Evolutionary conservation across 306 rosid genomes (phyloP).

Genomic region (Crotalaria pallida): DNA sequence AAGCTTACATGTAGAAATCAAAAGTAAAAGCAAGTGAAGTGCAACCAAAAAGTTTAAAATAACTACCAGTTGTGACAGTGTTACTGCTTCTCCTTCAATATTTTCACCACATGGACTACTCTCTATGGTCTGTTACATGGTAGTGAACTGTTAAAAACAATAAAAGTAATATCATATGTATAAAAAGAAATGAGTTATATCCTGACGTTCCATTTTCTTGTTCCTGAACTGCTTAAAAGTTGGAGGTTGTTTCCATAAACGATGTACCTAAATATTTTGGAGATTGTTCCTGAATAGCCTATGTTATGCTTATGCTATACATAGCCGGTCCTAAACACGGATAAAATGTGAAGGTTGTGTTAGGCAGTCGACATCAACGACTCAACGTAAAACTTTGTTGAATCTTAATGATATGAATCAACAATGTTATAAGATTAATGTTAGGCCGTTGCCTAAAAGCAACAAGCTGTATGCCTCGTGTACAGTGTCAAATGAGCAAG

Average conservation of each 20-base stretch:
- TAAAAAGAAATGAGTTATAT: background rate
- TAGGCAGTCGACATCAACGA: too few relatives aligned
- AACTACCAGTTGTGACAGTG: conserved; percentile 87
- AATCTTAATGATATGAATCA: too few relatives aligned
- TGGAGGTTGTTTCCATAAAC: background rate
- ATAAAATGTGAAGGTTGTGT: too few relatives aligned
- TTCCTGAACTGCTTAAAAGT: conserved; percentile 11
- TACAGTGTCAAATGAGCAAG: too few relatives aligned
- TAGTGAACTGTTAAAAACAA: conserved; percentile 15
- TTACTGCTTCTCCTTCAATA: conserved; percentile 88
- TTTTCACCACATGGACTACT: conserved; percentile 90
- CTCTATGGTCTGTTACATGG: conserved; percentile 76
- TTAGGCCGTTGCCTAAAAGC: too few relatives aligned
- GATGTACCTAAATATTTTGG: background rate
- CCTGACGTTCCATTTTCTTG: conserved; percentile 20
- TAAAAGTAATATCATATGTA: background rate
- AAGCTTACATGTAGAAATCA: conserved; percentile 9
- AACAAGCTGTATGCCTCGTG: too few relatives aligned
- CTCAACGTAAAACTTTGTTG: too few relatives aligned
- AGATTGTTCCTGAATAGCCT: too few relatives aligned
- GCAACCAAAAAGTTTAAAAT: conserved; percentile 15
- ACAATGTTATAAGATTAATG: too few relatives aligned
- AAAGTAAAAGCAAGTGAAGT: conserved; percentile 22
- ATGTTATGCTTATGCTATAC: too few relatives aligned
- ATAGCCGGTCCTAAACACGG: too few relatives aligned